These are phyloP conservation scores for Cubamyces lactineus DNA, from an alignment of 768 basidiomycete genomes.

Conservation along the genomic window DNA sequence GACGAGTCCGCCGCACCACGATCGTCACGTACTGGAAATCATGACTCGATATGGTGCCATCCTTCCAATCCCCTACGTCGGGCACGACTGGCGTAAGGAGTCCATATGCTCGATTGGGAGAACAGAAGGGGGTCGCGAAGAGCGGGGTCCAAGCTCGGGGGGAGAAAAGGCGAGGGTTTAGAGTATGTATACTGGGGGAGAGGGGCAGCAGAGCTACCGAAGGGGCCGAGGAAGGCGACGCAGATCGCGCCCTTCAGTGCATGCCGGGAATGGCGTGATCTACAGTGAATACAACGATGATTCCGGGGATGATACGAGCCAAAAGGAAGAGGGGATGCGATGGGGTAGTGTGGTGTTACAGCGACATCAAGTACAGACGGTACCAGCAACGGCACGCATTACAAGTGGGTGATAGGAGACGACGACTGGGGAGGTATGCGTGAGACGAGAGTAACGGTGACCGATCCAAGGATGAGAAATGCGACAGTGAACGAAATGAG, in stretches of 20 bases:
- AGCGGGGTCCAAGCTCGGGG: too few species aligned
- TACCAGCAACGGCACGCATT: conserved; percentile 18
- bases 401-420: conserved; percentile 1
- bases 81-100: too few species aligned
- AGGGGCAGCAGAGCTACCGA: neutral
- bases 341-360: conserved; percentile 19
- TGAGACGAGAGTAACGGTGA: neutral
- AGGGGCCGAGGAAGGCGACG: too few species aligned
- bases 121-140: too few species aligned
- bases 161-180: too few species aligned
- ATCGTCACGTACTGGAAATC: too few species aligned
- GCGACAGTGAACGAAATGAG: neutral
- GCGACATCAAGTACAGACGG: conserved; percentile 21
- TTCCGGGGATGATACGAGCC: conserved; percentile 13
- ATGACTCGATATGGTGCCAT: too few species aligned
- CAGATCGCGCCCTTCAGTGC: neutral
- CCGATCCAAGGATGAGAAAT: neutral
- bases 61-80: too few species aligned
- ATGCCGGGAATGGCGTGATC: neutral
- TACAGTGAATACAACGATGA: conserved; percentile 20
- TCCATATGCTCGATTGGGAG: too few species aligned
- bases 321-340: neutral
- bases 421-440: conserved; percentile 8
- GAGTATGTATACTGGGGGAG: neutral
- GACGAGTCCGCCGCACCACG: too few species aligned